Evolutionary conservation across 2,329 filamentous ascomycete genomes (phyloP).

Genomic region (Clonostachys chloroleuca): DNA sequence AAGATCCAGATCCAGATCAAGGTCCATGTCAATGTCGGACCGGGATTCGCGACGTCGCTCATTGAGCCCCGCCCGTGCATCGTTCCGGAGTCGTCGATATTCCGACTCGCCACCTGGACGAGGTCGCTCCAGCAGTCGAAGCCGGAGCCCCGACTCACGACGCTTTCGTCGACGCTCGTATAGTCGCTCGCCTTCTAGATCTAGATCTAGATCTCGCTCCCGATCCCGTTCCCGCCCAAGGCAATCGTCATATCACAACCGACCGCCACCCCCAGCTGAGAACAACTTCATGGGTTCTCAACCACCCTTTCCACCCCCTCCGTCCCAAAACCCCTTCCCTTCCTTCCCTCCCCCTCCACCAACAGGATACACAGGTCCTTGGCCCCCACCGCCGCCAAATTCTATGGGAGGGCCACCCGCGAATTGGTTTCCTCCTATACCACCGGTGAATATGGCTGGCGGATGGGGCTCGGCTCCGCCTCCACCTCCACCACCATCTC

Average conservation of each 20-base stretch:
- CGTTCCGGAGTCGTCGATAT: slow-evolving; percentile 20
- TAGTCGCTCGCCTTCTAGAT: slow-evolving; percentile 13
- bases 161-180: slow-evolving; percentile 10
- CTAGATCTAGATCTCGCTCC: slow-evolving; percentile 9
- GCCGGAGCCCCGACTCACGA: slow-evolving; percentile 6
- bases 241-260: slow-evolving; percentile 6
- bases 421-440: slow-evolving; percentile 1
- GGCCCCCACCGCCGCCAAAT: slow-evolving; percentile 32
- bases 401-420: slow-evolving; percentile 5
- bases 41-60: slow-evolving; percentile 13
- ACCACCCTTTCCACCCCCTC: slow-evolving; percentile 4
- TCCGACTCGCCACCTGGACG: slow-evolving; percentile 13
- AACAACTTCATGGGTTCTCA: background rate
- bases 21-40: slow-evolving; percentile 15
- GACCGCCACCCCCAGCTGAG: slow-evolving; percentile 2
- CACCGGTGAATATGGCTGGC: slow-evolving; percentile 6
- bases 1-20: slow-evolving; percentile 19
- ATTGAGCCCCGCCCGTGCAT: slow-evolving; percentile 16
- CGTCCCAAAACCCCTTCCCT: slow-evolving; percentile 15
- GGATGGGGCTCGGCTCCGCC: slow-evolving; percentile 3
- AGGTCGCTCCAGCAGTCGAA: slow-evolving; percentile 5
- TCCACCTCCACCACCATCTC: slow-evolving; percentile 11
- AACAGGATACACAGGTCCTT: slow-evolving; percentile 31
- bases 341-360: slow-evolving; percentile 26
- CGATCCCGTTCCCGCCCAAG: slow-evolving; percentile 5